Evolutionary conservation across 192 early-diverging fungal genomes (phyloP).

Genomic region (Umbelopsis sp.): DNA sequence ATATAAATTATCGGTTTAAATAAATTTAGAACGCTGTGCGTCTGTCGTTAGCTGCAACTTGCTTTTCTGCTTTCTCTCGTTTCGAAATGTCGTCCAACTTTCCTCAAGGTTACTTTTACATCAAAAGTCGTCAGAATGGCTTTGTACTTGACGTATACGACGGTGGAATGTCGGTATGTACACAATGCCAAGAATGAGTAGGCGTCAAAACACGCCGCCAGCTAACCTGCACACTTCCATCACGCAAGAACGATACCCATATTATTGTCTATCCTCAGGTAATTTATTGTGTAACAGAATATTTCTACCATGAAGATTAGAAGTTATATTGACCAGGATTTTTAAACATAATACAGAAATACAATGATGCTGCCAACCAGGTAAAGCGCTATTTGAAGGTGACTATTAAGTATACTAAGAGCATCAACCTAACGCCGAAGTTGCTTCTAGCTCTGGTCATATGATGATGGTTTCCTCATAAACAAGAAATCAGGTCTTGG

Average conservation of each 20-base stretch:
- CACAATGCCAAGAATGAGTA: neutral
- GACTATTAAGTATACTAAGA: neutral
- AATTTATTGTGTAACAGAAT: neutral
- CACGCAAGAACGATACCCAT: slow-evolving; percentile 18
- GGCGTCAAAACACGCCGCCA: no score
- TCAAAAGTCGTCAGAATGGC: slow-evolving; percentile 18
- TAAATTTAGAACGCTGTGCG: slow-evolving; percentile 1
- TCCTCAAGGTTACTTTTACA: slow-evolving; percentile 22
- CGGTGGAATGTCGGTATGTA: slow-evolving; percentile 24
- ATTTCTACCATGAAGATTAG: no score
- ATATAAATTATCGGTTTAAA: neutral
- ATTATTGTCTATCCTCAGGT: slow-evolving; percentile 30
- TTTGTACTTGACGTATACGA: slow-evolving; percentile 27
- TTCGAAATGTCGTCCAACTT: neutral
- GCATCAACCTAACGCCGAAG: neutral
- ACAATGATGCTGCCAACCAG: slow-evolving; percentile 26
- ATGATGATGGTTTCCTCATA: slow-evolving; percentile 30
- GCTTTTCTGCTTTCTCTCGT: neutral
- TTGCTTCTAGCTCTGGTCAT: slow-evolving; percentile 18
- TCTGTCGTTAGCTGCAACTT: neutral
- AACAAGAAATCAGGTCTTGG: slow-evolving; percentile 29
- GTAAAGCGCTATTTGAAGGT: neutral
- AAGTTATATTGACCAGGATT: neutral
- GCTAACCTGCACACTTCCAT: neutral
- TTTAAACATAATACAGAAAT: slow-evolving; percentile 7